phyloP scores from a whole-genome alignment of 306 rosid species.

The Morella rubra region DNA sequence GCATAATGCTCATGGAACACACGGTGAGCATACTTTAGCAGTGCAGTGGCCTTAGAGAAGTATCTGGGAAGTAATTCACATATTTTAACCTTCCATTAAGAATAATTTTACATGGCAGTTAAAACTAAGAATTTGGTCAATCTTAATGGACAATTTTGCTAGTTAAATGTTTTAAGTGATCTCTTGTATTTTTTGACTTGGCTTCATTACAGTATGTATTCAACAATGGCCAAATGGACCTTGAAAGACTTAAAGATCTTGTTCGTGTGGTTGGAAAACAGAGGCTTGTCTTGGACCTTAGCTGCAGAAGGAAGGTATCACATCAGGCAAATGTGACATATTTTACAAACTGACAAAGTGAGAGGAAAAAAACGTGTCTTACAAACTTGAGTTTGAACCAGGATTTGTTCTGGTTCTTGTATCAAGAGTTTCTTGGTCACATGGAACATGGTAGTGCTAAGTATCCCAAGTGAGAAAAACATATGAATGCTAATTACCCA shows the following conservation, averaged over 20 bases:
- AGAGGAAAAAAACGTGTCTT: too few relatives aligned
- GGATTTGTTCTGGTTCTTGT: not conserved
- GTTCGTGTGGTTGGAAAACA: conserved; percentile 74
- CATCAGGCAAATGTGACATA: too few relatives aligned
- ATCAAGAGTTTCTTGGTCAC: not conserved
- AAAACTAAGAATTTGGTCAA: not conserved
- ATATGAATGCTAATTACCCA: too few relatives aligned
- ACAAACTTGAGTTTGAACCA: not conserved
- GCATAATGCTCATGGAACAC: not conserved
- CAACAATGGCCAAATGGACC: conserved; percentile 91
- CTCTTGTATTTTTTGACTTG: not conserved
- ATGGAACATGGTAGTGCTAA: too few relatives aligned
- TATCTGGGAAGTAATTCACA: not conserved
- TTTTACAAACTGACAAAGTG: too few relatives aligned
- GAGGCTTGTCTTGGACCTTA: conserved; percentile 94
- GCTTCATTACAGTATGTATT: conserved; percentile 66
- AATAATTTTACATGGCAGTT: not conserved
- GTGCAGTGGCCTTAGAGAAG: not conserved
- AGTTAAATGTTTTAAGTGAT: conserved; percentile 12
- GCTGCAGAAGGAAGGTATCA: conserved; percentile 89
- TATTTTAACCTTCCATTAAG: not conserved
- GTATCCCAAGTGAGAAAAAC: too few relatives aligned
- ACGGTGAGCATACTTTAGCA: not conserved
- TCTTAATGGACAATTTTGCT: conserved; percentile 5
- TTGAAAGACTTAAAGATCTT: conserved; percentile 73